Evolutionary conservation across 2,329 filamentous ascomycete species (phyloP).

Genomic region (Monosporascus sp.): DNA sequence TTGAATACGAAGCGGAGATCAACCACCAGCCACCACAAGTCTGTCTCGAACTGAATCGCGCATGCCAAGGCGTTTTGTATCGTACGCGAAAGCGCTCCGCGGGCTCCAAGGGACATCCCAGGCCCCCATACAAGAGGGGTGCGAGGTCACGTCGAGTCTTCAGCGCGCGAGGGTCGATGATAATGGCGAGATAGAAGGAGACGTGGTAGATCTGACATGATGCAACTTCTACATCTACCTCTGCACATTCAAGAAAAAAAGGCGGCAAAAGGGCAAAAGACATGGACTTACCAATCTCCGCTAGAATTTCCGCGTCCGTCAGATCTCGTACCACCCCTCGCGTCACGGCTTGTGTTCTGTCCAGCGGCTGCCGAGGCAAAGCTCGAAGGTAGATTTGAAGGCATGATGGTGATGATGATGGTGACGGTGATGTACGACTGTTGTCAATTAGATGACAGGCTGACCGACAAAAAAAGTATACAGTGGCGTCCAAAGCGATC

Average conservation of each 20-base stretch:
- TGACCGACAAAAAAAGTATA: neutral
- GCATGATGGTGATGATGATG: slow-evolving; percentile 38
- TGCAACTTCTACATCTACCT: too few species aligned
- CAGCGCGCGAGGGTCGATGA: neutral
- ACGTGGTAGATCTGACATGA: too few species aligned
- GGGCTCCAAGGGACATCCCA: neutral
- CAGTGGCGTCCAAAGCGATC: neutral
- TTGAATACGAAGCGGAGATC: neutral
- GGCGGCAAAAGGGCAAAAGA: slow-evolving; percentile 1
- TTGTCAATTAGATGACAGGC: neutral
- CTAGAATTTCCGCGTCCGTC: slow-evolving; percentile 51
- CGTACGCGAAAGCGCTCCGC: neutral
- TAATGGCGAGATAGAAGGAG: neutral
- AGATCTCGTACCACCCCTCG: slow-evolving; percentile 51
- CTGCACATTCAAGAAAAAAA: neutral
- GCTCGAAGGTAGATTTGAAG: slow-evolving; percentile 73
- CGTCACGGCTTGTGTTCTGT: slow-evolving; percentile 59
- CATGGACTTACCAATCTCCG: slow-evolving; percentile 65
- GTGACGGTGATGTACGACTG: too few species aligned
- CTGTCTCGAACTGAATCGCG: neutral
- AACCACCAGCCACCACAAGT: too few species aligned
- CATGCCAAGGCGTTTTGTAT: neutral
- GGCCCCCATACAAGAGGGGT: neutral
- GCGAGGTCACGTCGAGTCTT: neutral
- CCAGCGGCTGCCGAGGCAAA: slow-evolving; percentile 80